These are phyloP conservation scores for Pholiota molesta DNA, from an alignment of 768 basidiomycete species.

Conservation along the genomic window DNA sequence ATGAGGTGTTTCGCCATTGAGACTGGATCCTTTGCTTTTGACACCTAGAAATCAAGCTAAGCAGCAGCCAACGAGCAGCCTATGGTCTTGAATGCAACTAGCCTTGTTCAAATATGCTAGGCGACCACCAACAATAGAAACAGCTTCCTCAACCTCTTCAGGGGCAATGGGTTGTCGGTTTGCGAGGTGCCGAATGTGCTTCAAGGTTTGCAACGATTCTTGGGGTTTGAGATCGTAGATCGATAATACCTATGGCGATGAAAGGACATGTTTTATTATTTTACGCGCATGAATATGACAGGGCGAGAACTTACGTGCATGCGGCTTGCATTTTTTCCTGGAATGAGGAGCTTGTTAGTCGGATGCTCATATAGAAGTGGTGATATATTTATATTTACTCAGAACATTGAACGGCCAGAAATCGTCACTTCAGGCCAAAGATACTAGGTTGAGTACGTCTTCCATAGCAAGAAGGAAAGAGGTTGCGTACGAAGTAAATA, in stretches of 20 bases:
- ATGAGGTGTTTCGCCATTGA: slow-evolving; percentile 67
- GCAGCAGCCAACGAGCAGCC: neutral
- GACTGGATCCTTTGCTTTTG: slow-evolving; percentile 63
- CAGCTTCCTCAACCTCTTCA: slow-evolving; percentile 45
- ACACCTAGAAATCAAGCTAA: slow-evolving; percentile 36
- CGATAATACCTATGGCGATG: slow-evolving; percentile 55
- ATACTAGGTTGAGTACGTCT: slow-evolving; percentile 10
- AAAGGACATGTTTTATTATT: too few relatives aligned
- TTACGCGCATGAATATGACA: too few relatives aligned
- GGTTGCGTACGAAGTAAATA: slow-evolving; percentile 68
- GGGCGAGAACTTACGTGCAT: slow-evolving; percentile 59
- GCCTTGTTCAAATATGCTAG: slow-evolving; percentile 76
- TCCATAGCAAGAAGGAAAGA: slow-evolving; percentile 3
- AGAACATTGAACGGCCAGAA: slow-evolving; percentile 79
- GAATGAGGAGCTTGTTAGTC: slow-evolving; percentile 9
- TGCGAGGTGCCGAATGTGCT: slow-evolving; percentile 49
- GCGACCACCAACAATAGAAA: slow-evolving; percentile 75
- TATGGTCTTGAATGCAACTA: neutral
- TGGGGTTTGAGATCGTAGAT: slow-evolving; percentile 66
- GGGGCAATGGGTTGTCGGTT: slow-evolving; percentile 31
- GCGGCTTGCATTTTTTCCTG: slow-evolving; percentile 70
- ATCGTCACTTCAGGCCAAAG: slow-evolving; percentile 62
- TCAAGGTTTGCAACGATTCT: slow-evolving; percentile 63
- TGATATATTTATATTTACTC: slow-evolving; percentile 43
- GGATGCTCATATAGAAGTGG: slow-evolving; percentile 8